Evolutionary conservation across 495 filamentous ascomycete genomes (phyloP).

Genomic region (Xylaria venustula): DNA sequence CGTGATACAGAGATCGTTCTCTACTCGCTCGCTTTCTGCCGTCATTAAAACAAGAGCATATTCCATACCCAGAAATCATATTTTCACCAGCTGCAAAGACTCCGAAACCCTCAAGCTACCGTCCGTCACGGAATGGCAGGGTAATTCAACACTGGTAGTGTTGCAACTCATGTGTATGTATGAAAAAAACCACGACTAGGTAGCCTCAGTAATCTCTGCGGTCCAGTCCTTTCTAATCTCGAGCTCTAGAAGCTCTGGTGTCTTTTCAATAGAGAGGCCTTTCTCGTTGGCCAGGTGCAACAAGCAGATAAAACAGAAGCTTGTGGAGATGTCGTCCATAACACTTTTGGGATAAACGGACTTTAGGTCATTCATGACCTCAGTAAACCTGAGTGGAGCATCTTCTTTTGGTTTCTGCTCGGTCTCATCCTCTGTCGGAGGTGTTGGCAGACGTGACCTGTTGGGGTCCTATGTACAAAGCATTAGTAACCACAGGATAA

Average conservation of each 20-base stretch:
- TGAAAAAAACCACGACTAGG: too few species aligned
- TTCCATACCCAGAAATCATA: neutral
- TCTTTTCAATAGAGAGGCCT: slow-evolving; percentile 70
- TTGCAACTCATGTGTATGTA: too few species aligned
- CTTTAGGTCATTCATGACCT: slow-evolving; percentile 85
- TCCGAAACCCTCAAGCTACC: too few species aligned
- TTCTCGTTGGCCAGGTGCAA: slow-evolving; percentile 97
- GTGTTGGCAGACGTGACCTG: slow-evolving; percentile 30
- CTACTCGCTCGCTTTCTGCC: neutral
- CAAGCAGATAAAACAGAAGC: slow-evolving; percentile 94
- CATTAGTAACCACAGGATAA: neutral
- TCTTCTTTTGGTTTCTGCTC: slow-evolving; percentile 30
- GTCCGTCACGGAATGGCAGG: too few species aligned
- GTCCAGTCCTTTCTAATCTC: slow-evolving; percentile 56
- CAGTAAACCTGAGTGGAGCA: slow-evolving; percentile 71
- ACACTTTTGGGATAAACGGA: slow-evolving; percentile 76
- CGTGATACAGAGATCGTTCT: neutral
- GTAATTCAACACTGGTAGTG: too few species aligned
- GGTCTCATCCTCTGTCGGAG: slow-evolving; percentile 19
- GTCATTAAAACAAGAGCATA: slow-evolving; percentile 7
- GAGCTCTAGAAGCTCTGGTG: slow-evolving; percentile 55
- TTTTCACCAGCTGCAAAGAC: neutral
- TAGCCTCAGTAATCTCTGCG: slow-evolving; percentile 45
- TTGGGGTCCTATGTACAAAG: slow-evolving; percentile 21
- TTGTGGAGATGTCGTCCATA: slow-evolving; percentile 94